Percentiles rank a stretch among this genome's conserved stretches.
Evolutionary conservation across 228 moss, liverwort and hornwort genomes (phyloP).

Genomic region (Sphagnum fallax): DNA sequence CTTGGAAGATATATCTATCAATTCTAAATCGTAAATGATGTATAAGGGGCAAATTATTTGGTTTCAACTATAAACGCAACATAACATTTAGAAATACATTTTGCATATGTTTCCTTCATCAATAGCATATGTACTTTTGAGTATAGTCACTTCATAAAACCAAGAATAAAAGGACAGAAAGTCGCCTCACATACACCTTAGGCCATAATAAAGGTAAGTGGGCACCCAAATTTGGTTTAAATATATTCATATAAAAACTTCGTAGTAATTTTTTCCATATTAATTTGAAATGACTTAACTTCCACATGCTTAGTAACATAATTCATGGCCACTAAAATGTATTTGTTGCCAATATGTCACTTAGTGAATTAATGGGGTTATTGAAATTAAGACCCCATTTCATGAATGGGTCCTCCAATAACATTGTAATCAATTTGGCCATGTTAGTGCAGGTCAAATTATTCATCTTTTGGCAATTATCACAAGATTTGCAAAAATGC

Average conservation of each 20-base stretch:
- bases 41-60: no score
- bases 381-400: not conserved
- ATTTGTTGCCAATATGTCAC: not conserved
- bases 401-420: slow-evolving; percentile 1
- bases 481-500: not conserved
- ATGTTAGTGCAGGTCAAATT: no score
- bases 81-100: no score
- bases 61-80: no score
- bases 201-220: not conserved
- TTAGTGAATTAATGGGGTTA: not conserved
- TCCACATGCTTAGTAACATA: slow-evolving; percentile 2
- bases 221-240: not conserved
- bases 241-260: not conserved
- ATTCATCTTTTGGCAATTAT: not conserved
- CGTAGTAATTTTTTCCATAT: not conserved
- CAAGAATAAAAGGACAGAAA: no score
- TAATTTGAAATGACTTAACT: not conserved
- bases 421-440: not conserved
- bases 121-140: no score
- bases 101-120: no score
- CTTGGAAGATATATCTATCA: no score
- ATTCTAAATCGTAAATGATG: no score
- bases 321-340: not conserved
- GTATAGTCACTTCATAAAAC: no score
- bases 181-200: not conserved